Conservation (phyloP, 2,329 filamentous ascomycete species). For the Parascedosporium putredinis region DNA sequence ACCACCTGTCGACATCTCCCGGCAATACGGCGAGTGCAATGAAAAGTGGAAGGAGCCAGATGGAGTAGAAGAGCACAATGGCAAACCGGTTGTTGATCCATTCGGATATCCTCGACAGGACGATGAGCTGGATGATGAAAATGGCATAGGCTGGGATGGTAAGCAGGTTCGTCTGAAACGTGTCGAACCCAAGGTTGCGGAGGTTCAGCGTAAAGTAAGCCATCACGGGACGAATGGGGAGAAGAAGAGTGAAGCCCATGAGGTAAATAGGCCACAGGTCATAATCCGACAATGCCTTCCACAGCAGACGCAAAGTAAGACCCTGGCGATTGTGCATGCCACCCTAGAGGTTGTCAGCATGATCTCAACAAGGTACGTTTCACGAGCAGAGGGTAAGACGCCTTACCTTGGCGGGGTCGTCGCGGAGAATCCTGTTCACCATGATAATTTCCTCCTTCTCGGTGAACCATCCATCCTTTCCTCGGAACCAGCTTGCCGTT, state of each 20-base stretch:
- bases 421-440: constrained; percentile 46
- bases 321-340: constrained; percentile 51
- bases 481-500: constrained; percentile 42
- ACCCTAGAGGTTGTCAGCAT: constrained; percentile 18
- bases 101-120: constrained; percentile 36
- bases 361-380: too few species aligned
- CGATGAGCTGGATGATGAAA: constrained; percentile 28
- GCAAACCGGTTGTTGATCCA: constrained; percentile 30
- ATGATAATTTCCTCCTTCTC: constrained; percentile 49
- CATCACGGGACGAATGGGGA: constrained; percentile 33
- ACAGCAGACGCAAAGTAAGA: constrained; percentile 38
- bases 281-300: constrained; percentile 42
- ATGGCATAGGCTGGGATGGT: constrained; percentile 35
- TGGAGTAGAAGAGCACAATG: constrained; percentile 29
- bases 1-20: constrained; percentile 22
- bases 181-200: constrained; percentile 36
- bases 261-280: constrained; percentile 48
- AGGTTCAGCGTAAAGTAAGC: constrained; percentile 44
- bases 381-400: too few species aligned
- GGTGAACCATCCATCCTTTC: constrained; percentile 47
- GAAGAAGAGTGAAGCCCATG: constrained; percentile 35
- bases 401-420: constrained; percentile 42
- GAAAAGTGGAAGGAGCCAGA: constrained; percentile 44
- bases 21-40: constrained; percentile 22
- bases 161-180: constrained; percentile 45